phyloP scores from a whole-genome alignment of 257 asterid species.

The Solanum paucissectum region DNA sequence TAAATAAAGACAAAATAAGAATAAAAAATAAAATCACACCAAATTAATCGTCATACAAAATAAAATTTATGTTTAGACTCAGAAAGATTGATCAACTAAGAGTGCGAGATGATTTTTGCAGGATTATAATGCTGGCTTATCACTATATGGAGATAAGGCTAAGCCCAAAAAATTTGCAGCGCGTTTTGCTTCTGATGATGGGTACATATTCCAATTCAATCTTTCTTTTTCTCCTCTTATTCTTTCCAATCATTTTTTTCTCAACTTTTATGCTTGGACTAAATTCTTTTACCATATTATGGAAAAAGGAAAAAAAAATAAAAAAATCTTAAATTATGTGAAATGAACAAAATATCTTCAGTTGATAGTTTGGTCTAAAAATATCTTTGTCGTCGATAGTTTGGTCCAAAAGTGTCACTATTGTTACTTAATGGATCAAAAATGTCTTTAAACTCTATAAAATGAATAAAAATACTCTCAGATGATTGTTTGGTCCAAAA shows the following conservation, averaged over 20 bases:
- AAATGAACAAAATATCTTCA: too few species aligned
- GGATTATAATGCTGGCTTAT: constrained; percentile 79
- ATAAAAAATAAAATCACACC: too few species aligned
- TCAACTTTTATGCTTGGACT: background rate
- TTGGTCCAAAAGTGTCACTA: too few species aligned
- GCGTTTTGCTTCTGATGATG: constrained; percentile 80
- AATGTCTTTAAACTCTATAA: too few species aligned
- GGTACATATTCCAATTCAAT: constrained; percentile 34
- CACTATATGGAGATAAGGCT: constrained; percentile 90
- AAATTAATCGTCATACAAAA: too few species aligned
- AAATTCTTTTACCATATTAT: background rate
- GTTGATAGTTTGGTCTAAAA: background rate
- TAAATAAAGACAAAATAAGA: too few species aligned
- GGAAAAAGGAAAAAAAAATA: too few species aligned
- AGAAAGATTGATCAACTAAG: background rate
- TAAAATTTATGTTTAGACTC: background rate
- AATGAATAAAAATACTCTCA: background rate
- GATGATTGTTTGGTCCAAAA: background rate
- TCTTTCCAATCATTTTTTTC: background rate
- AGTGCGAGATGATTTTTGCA: background rate
- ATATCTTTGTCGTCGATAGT: background rate
- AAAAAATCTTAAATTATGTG: too few species aligned
- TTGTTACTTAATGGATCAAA: background rate
- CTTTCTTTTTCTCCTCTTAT: background rate
- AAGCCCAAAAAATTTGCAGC: constrained; percentile 90